These are phyloP conservation scores for Ceratocystis variospora DNA, from an alignment of 2,329 filamentous ascomycete genomes.

Conservation along the genomic window DNA sequence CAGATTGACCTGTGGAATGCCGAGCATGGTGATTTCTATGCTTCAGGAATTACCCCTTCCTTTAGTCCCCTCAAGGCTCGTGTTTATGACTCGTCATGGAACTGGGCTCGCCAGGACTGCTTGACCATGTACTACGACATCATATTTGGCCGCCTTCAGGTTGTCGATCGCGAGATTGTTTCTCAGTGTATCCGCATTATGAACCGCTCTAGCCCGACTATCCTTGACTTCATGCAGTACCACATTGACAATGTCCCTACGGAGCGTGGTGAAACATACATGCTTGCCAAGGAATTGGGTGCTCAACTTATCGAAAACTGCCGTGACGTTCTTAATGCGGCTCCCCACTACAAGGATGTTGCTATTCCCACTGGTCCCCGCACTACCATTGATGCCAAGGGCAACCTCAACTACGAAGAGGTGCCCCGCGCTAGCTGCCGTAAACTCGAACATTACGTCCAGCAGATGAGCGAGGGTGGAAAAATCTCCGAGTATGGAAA, in stretches of 20 bases:
- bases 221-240: conserved; percentile 99
- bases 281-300: conserved; percentile 90
- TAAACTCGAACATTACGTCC: conserved; percentile 96
- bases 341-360: conserved; percentile 94
- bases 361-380: conserved; percentile 80
- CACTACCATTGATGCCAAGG: conserved; percentile 81
- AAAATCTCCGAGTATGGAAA: conserved; percentile 99
- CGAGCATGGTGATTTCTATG: conserved; percentile 95
- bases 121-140: conserved; percentile 99
- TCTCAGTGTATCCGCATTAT: conserved; percentile 98
- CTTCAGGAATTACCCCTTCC: conserved; percentile 80
- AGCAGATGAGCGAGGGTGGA: conserved; percentile 94
- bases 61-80: conserved; percentile 91
- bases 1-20: conserved; percentile 90
- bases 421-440: conserved; percentile 74
- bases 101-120: conserved; percentile 95
- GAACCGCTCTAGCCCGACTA: conserved; percentile 92
- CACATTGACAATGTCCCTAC: conserved; percentile 98
- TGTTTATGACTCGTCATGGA: conserved; percentile 97
- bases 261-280: conserved; percentile 91
- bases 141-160: conserved; percentile 87
- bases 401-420: conserved; percentile 87
- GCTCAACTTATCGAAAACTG: conserved; percentile 94
- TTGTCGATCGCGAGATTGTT: conserved; percentile 92
- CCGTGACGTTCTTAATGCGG: conserved; percentile 69